Evolutionary conservation across 1,284 basidiomycete genomes (phyloP), one percentile per base, ranked within the genome.

Genomic region (Pterulicium gracile): DNA sequence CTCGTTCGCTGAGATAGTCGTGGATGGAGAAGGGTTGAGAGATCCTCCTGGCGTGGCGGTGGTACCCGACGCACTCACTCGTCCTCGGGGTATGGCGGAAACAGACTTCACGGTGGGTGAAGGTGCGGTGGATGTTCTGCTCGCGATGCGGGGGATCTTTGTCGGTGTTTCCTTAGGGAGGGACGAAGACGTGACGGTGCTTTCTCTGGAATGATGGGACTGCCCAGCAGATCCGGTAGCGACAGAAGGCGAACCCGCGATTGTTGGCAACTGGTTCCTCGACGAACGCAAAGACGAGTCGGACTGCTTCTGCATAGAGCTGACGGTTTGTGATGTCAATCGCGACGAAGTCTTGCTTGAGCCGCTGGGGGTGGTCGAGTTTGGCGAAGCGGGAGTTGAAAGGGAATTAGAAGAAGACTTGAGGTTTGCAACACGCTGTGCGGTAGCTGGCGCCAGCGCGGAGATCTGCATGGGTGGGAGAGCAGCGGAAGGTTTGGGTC

Each of bases 111-210:
- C 59, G 19, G 78, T 74, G 2, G 82, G 82, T 7, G 84, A 82
- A 42, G 76, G 71, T 43, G 69, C 72, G 2, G 80, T 75, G 2
- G 86, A 87, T 3, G 80, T 79, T 42, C 84, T 74, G 58, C 81
- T 88, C 17, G 88, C 83, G 49, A 95, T 92, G 35, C 92, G 84
- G 44, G 93, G 93, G 55, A 96, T 97, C 68, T 93, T 94, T 18
- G 93, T 97, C 0, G 93, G 91, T 0, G 86, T 87, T 59, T 88
- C 85, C 61, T 88, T 88, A 3, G 74, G 60, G 47, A 79, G 60
- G n/a, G 68, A 65, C 19, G 71, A 66, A 2, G 68, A 55, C 19
- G 39, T 41, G 5, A 43, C 23, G 4, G 10, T 81, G 17, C 60
- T 57, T 41, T 81, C 79, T 56, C 73, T 77, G 19, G 67, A 56